Percentiles rank a stretch among this genome's conserved stretches.
These are phyloP conservation scores for Onygenales sp. DNA, from an alignment of 2,329 filamentous ascomycete genomes.

Conservation along the genomic window DNA sequence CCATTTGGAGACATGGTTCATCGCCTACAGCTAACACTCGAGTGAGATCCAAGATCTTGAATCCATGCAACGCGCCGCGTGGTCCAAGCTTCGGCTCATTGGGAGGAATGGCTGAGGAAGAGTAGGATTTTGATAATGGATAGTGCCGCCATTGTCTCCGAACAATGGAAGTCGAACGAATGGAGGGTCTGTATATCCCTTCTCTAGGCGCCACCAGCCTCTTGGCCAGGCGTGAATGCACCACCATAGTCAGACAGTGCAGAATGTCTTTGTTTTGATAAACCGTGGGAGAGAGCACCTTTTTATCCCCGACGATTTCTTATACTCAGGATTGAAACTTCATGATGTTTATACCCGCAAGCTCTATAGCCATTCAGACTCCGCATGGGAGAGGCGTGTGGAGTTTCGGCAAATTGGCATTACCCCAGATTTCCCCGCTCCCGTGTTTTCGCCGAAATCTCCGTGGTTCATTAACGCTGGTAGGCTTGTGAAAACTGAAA, in stretches of 20 bases:
- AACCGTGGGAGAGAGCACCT: neutral
- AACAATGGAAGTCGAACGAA: neutral
- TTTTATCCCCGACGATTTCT: too few relatives aligned
- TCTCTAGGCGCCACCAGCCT: too few relatives aligned
- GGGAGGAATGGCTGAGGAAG: neutral
- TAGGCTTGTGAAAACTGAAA: too few relatives aligned
- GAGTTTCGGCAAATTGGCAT: neutral
- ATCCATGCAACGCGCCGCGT: constrained; percentile 12
- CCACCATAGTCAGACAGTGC: too few relatives aligned
- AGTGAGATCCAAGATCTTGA: constrained; percentile 22
- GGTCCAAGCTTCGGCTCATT: neutral
- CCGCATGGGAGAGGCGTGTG: too few relatives aligned
- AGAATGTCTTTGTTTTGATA: too few relatives aligned
- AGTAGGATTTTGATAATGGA: neutral
- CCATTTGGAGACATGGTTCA: neutral
- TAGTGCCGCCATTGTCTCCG: neutral
- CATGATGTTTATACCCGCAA: too few relatives aligned
- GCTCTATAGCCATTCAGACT: too few relatives aligned
- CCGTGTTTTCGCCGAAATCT: neutral
- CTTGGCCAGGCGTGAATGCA: too few relatives aligned
- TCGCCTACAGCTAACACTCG: constrained; percentile 19
- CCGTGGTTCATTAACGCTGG: too few relatives aligned
- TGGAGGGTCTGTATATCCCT: too few relatives aligned
- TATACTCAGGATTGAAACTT: too few relatives aligned
- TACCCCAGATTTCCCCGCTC: neutral